A percentile compares a stretch with the other conserved stretches of the same genome.
phyloP scores from a whole-genome alignment of 2,329 filamentous ascomycete genomes.

The Diaporthe sp. region DNA sequence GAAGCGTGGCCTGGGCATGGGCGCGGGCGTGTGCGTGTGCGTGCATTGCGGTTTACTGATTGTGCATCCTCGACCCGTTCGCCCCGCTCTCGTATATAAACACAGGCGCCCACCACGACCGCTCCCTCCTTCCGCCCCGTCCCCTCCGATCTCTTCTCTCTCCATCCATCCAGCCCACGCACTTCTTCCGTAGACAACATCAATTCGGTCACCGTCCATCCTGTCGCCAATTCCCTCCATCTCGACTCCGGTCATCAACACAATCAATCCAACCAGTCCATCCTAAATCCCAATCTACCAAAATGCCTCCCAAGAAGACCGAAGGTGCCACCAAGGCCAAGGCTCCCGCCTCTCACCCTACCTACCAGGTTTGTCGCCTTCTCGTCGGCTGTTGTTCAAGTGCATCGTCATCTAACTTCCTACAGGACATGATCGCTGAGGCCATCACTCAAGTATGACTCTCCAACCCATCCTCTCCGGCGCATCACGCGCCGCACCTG shows the following conservation, averaged over 20 bases:
- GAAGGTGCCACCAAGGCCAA: constrained; percentile 64
- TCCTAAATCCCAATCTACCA: constrained; percentile 48
- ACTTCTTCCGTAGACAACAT: constrained; percentile 46
- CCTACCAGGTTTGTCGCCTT: constrained; percentile 68
- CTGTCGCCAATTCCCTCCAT: constrained; percentile 40
- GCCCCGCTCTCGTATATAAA: constrained; percentile 73
- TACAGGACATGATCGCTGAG: constrained; percentile 74
- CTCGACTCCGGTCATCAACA: constrained; percentile 41
- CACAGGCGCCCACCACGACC: constrained; percentile 68
- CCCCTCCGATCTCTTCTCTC: constrained; percentile 54
- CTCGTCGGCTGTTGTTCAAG: constrained; percentile 42
- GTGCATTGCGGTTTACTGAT: constrained; percentile 60
- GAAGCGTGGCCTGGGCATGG: background rate
- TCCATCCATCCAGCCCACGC: constrained; percentile 46
- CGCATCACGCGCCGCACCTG: constrained; percentile 51
- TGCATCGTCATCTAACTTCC: constrained; percentile 52
- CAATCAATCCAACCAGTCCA: constrained; percentile 18
- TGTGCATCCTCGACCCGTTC: constrained; percentile 58
- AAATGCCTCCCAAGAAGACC: constrained; percentile 74
- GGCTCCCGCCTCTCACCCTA: constrained; percentile 61
- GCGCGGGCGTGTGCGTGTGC: constrained; percentile 1
- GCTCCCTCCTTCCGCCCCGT: constrained; percentile 60
- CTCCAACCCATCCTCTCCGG: constrained; percentile 51
- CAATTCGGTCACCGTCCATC: constrained; percentile 45
- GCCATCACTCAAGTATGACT: constrained; percentile 72